Percentiles rank a stretch among this genome's conserved stretches.
Evolutionary conservation across 2,329 filamentous ascomycete species (phyloP).

Genomic region (Tolypocladium capitatum): DNA sequence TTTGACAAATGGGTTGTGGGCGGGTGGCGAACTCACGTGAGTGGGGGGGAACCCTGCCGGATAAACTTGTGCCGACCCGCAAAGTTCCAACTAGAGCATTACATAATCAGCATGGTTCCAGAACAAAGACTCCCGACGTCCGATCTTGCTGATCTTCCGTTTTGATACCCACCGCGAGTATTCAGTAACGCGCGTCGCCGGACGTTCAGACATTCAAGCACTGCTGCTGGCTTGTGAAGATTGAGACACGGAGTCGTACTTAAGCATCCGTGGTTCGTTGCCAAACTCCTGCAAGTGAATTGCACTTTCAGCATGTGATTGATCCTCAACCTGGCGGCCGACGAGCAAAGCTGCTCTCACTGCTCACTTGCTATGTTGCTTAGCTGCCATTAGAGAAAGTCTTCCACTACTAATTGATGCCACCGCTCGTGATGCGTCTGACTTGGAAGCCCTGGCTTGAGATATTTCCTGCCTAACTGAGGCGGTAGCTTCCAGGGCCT

Average conservation of each 20-base stretch:
- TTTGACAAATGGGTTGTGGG: conserved; percentile 26
- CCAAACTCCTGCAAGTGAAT: too few relatives aligned
- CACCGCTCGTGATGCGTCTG: neutral
- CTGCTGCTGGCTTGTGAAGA: too few relatives aligned
- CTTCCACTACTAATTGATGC: neutral
- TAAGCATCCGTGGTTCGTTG: too few relatives aligned
- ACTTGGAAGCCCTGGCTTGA: neutral
- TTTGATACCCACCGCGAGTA: too few relatives aligned
- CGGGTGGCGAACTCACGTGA: conserved; percentile 24
- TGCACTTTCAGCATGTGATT: neutral
- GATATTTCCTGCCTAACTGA: neutral
- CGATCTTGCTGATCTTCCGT: too few relatives aligned
- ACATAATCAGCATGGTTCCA: neutral
- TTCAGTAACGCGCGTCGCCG: too few relatives aligned
- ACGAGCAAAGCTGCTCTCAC: neutral
- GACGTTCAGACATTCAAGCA: too few relatives aligned
- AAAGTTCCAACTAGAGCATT: neutral
- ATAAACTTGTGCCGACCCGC: conserved; percentile 9
- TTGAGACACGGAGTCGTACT: too few relatives aligned
- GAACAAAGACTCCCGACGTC: too few relatives aligned
- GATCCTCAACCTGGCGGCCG: neutral
- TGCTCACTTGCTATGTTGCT: neutral
- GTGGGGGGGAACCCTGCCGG: conserved; percentile 18
- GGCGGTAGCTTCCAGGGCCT: neutral
- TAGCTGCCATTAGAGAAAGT: neutral